phyloP scores from a whole-genome alignment of 2,329 filamentous ascomycete species.

The Penicillium psychrosexuale region DNA sequence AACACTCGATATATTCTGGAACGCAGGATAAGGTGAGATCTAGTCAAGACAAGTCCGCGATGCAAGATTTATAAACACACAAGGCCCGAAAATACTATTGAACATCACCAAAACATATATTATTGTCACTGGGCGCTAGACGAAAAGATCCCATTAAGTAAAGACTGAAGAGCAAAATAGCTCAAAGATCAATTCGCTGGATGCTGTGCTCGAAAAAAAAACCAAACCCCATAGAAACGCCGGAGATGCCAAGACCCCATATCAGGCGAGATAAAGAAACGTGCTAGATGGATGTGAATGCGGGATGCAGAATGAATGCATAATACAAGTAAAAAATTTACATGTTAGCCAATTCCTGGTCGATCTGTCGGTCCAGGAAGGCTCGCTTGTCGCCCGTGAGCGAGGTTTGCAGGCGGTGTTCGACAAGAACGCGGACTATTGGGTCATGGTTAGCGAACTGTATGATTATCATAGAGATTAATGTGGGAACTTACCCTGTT shows the following conservation, averaged over 20 bases:
- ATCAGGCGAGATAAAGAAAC: neutral
- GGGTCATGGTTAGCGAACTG: conserved; percentile 3
- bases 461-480: neutral
- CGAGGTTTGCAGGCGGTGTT: conserved; percentile 89
- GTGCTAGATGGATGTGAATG: conserved; percentile 10
- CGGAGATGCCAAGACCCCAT: conserved; percentile 22
- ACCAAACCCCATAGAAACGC: conserved; percentile 14
- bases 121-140: conserved; percentile 2
- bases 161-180: conserved; percentile 2
- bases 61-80: neutral
- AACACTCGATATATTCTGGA: neutral
- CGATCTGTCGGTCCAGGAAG: conserved; percentile 91
- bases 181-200: conserved; percentile 5
- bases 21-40: neutral
- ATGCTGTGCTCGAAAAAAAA: conserved; percentile 7
- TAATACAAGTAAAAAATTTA: conserved; percentile 44
- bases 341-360: conserved; percentile 91
- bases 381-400: conserved; percentile 78
- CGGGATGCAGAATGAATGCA: conserved; percentile 15
- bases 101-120: conserved; percentile 3
- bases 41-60: neutral
- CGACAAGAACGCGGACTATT: conserved; percentile 74
- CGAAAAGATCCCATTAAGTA: conserved; percentile 2
- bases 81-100: neutral
- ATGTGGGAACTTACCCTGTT: conserved; percentile 60